These are phyloP conservation scores for Sordariomycetes sp. DNA, from an alignment of 2,329 filamentous ascomycete genomes.

Conservation along the genomic window DNA sequence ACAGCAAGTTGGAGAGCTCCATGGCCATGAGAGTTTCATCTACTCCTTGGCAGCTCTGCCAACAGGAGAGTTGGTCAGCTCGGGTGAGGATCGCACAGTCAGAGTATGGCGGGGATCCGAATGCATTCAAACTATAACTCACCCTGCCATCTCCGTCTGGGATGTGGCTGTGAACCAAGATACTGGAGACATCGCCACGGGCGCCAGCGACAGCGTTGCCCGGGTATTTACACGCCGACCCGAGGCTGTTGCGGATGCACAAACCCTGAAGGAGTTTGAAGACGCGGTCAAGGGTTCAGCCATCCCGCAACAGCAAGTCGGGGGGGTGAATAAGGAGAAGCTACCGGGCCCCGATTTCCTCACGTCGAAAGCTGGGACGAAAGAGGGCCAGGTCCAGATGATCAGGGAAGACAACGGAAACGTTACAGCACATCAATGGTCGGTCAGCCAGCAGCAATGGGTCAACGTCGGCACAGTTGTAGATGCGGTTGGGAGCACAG, in stretches of 20 bases:
- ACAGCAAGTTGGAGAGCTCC: slow-evolving; percentile 63
- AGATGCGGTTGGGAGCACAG: slow-evolving; percentile 74
- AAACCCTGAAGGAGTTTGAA: slow-evolving; percentile 66
- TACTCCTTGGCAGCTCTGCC: slow-evolving; percentile 75
- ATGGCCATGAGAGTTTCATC: slow-evolving; percentile 90
- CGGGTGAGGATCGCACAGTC: slow-evolving; percentile 89
- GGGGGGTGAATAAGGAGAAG: slow-evolving; percentile 82
- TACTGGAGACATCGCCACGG: slow-evolving; percentile 88
- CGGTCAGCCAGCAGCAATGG: slow-evolving; percentile 62
- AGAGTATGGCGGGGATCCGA: slow-evolving; percentile 76
- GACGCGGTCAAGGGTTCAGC: slow-evolving; percentile 73
- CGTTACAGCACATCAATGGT: slow-evolving; percentile 86
- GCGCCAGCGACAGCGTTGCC: slow-evolving; percentile 79
- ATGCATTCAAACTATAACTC: slow-evolving; percentile 91
- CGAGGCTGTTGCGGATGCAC: slow-evolving; percentile 60
- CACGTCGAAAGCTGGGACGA: slow-evolving; percentile 73
- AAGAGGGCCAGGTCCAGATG: slow-evolving; percentile 93
- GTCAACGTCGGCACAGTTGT: slow-evolving; percentile 90
- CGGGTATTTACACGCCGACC: slow-evolving; percentile 72
- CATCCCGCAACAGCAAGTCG: slow-evolving; percentile 79
- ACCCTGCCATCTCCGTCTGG: slow-evolving; percentile 96
- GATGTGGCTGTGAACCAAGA: slow-evolving; percentile 72
- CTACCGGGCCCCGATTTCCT: slow-evolving; percentile 84
- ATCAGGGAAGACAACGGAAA: slow-evolving; percentile 74
- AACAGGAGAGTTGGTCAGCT: slow-evolving; percentile 80